Base-by-base conservation (phyloP, 768 basidiomycete species). In the Trametes sanguinea region DNA sequence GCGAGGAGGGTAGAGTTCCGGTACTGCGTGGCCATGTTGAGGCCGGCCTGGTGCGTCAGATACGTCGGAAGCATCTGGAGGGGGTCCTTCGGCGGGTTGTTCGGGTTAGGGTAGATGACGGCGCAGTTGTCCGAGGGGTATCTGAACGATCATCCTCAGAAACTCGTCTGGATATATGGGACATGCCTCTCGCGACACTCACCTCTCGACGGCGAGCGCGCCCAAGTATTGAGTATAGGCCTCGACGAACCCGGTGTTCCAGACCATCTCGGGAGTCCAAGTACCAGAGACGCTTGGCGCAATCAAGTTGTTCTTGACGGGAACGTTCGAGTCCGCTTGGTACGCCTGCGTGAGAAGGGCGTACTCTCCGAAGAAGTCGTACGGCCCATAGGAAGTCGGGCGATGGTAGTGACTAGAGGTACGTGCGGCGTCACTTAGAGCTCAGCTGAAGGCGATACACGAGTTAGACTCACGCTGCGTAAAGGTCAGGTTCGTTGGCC, bases 401-500 rank as follows among this genome's bases (percentile, higher is more conserved):
- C 79, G 76, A 50, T 77, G 77, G 11, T 73, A 69, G 64, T 79
- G 77, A 46, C 74, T 76, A 37, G 6, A 22, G 30, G 22, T n/a
- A 42, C 1, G 6, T 1, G 0, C 32, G 14, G 22, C 43, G 10
- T 43, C 11, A 13, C 22, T 42, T 42, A 16, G 7, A 37, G 14
- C n/a, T 46, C 3, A 3, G 29, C n/a, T 44, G 16, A 9, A 10
- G 51, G 14, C 22, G 14, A n/a, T 22, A 1, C 22, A 22, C 22
- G 22, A 22, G 22, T 22, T 22, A 22, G 11, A 37, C 35, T 37
- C 51, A 69, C 69, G 47, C 40, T 57, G 77, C 74, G 64, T 88
- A 93, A 66, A 91, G 81, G 76, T 94, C 90, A n/a, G 90, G 90
- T 73, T 92, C 90, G 72, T 92, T 91, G 1, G 86, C 88, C 1